A percentile compares a stretch with the other conserved stretches of the same genome.
Conservation (phyloP, 139 green algal species). For the Pseudopediastrum boryanum region DNA sequence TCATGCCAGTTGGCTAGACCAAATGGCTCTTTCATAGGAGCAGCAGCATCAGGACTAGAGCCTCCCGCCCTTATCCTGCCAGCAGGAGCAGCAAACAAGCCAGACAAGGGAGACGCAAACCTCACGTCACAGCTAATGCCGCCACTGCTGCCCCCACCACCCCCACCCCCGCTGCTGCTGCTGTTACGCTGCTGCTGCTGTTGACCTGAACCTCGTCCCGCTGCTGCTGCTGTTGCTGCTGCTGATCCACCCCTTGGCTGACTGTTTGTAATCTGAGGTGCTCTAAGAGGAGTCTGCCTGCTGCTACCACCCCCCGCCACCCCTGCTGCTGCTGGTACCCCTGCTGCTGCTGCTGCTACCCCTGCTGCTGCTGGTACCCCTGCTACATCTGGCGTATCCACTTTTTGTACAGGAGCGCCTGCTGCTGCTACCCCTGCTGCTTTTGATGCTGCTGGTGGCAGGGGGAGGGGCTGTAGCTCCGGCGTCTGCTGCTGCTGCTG, state of each 20-base stretch:
- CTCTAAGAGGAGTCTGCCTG: no score
- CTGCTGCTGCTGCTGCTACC: not conserved
- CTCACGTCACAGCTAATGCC: no score
- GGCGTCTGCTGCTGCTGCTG: not conserved
- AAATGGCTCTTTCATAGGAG: not conserved
- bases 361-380: not conserved
- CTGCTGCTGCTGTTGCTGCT: not conserved
- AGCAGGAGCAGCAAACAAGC: no score
- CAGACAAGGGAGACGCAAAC: no score
- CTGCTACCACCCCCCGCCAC: no score
- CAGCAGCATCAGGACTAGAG: not conserved
- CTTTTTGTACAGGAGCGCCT: not conserved
- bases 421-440: not conserved
- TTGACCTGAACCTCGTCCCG: not conserved
- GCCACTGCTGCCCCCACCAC: no score
- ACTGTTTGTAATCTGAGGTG: no score
- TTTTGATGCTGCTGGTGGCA: constrained; percentile 3
- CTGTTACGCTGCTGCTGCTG: not conserved
- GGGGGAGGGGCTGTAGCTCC: not conserved
- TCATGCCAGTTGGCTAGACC: not conserved
- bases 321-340: no score
- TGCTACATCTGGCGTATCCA: no score
- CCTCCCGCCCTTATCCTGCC: no score
- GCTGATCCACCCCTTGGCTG: no score
- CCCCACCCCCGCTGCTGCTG: no score